These are phyloP conservation scores for Sporisorium exsertum DNA, from an alignment of 1,284 basidiomycete species.

Conservation along the genomic window DNA sequence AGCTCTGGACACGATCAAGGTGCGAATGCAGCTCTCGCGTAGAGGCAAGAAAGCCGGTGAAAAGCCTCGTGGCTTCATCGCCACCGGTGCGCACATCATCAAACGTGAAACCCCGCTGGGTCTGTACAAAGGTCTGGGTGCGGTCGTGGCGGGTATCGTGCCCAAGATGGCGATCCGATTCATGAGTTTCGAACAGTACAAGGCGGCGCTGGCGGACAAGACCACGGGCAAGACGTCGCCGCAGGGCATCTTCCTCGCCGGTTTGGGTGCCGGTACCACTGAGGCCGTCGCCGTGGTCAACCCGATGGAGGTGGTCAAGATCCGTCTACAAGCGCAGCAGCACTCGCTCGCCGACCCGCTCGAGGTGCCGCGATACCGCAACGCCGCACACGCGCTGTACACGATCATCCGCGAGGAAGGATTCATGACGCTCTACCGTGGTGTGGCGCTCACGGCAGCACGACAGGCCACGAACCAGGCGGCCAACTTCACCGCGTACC, in stretches of 20 bases:
- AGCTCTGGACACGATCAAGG: conserved; percentile 92
- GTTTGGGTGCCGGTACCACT: conserved; percentile 91
- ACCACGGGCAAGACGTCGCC: conserved; percentile 81
- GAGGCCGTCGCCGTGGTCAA: conserved; percentile 90
- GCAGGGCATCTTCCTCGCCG: conserved; percentile 83
- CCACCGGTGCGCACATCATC: conserved; percentile 89
- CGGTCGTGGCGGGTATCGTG: conserved; percentile 91
- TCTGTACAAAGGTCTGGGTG: conserved; percentile 97
- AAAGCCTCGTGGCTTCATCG: conserved; percentile 88
- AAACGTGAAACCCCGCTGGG: conserved; percentile 92
- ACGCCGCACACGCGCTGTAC: conserved; percentile 96
- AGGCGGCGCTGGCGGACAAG: conserved; percentile 81
- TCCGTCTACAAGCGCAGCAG: conserved; percentile 95
- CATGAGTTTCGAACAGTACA: conserved; percentile 96
- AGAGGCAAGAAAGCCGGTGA: conserved; percentile 56
- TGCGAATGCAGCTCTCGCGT: conserved; percentile 85
- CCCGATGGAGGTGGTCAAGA: conserved; percentile 99
- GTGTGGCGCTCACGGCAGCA: conserved; percentile 88
- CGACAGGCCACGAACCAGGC: conserved; percentile 99
- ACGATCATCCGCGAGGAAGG: conserved; percentile 96
- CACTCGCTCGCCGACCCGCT: conserved; percentile 97
- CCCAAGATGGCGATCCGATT: conserved; percentile 99
- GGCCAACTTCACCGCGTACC: conserved; percentile 98
- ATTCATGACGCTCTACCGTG: conserved; percentile 85
- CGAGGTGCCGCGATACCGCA: conserved; percentile 92